Conservation (phyloP, 2,329 filamentous ascomycete genomes). For the Pseudopithomyces chartarum region DNA sequence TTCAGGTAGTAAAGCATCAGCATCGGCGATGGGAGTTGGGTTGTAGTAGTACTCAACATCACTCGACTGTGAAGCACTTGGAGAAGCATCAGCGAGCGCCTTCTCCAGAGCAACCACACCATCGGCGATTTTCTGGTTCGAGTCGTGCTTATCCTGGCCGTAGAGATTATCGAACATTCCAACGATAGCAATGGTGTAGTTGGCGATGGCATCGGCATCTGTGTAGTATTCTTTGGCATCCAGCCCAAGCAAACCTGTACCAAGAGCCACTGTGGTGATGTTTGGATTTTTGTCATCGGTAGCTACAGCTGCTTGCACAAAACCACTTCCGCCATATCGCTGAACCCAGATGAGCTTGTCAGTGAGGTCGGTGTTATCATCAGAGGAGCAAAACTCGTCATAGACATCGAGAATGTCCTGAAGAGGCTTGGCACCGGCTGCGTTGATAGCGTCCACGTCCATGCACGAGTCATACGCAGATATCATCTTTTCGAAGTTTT, state of each 20-base stretch:
- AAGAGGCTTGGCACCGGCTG: slow-evolving; percentile 61
- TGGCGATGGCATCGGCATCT: slow-evolving; percentile 22
- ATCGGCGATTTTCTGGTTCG: slow-evolving; percentile 6
- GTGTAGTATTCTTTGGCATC: slow-evolving; percentile 31
- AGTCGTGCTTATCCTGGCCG: slow-evolving; percentile 6
- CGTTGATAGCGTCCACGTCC: slow-evolving; percentile 60
- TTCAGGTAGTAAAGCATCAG: slow-evolving; percentile 58
- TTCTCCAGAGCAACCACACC: slow-evolving; percentile 56
- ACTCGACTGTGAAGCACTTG: slow-evolving; percentile 59
- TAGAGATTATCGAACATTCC: slow-evolving; percentile 10
- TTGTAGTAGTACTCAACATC: slow-evolving; percentile 70
- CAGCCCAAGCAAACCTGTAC: slow-evolving; percentile 51
- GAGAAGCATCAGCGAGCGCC: slow-evolving; percentile 61
- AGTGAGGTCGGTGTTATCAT: slow-evolving; percentile 42
- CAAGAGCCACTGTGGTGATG: slow-evolving; percentile 48
- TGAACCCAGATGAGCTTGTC: slow-evolving; percentile 53
- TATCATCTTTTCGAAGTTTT: slow-evolving; percentile 69
- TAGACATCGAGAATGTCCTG: slow-evolving; percentile 55
- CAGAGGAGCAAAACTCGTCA: slow-evolving; percentile 4
- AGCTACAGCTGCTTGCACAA: neutral
- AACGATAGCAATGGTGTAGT: slow-evolving; percentile 31
- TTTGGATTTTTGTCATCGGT: slow-evolving; percentile 8
- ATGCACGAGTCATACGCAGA: slow-evolving; percentile 67
- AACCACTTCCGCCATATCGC: slow-evolving; percentile 39
- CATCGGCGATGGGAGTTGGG: slow-evolving; percentile 60